phyloP scores from a whole-genome alignment of 169 alveolate genomes.

The Plasmodium sp. region DNA sequence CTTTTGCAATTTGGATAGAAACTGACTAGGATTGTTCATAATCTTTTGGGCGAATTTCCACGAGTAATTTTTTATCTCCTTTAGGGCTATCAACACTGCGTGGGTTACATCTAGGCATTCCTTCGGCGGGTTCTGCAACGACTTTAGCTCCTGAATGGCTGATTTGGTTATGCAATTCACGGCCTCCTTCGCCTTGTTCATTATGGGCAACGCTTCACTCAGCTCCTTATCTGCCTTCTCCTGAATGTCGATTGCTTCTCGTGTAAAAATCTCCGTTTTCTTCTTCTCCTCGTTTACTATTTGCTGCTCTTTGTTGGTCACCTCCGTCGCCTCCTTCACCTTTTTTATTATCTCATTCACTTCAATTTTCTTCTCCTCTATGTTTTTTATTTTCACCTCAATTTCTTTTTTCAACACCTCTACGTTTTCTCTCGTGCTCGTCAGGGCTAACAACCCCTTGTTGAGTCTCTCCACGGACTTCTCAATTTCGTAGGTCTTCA shows the following conservation, averaged over 20 bases:
- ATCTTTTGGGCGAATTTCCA: constrained; percentile 94
- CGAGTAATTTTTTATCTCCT: constrained; percentile 92
- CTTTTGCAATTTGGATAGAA: constrained; percentile 91
- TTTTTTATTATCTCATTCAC: constrained; percentile 75
- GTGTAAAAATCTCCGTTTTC: constrained; percentile 88
- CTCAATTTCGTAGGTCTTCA: constrained; percentile 89
- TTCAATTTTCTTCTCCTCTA: constrained; percentile 69
- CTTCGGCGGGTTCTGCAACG: constrained; percentile 95
- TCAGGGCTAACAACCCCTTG: constrained; percentile 53
- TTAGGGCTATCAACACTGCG: constrained; percentile 92
- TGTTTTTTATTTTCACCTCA: constrained; percentile 43
- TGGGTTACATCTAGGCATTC: constrained; percentile 93
- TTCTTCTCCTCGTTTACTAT: constrained; percentile 93
- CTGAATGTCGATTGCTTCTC: constrained; percentile 91
- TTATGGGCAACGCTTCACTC: constrained; percentile 96
- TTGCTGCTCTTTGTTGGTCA: constrained; percentile 93
- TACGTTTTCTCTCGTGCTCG: constrained; percentile 61
- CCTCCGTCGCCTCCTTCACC: constrained; percentile 94
- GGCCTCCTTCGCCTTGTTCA: constrained; percentile 94
- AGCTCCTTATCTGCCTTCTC: constrained; percentile 93
- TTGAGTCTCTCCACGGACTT: constrained; percentile 76
- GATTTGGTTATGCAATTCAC: constrained; percentile 95
- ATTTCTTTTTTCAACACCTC: constrained; percentile 62
- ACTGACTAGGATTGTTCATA: constrained; percentile 94
- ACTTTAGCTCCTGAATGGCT: constrained; percentile 94